Percentiles rank a stretch among this genome's conserved stretches.
Conservation (phyloP, 495 filamentous ascomycete species). For the Aspergillus biplanus region DNA sequence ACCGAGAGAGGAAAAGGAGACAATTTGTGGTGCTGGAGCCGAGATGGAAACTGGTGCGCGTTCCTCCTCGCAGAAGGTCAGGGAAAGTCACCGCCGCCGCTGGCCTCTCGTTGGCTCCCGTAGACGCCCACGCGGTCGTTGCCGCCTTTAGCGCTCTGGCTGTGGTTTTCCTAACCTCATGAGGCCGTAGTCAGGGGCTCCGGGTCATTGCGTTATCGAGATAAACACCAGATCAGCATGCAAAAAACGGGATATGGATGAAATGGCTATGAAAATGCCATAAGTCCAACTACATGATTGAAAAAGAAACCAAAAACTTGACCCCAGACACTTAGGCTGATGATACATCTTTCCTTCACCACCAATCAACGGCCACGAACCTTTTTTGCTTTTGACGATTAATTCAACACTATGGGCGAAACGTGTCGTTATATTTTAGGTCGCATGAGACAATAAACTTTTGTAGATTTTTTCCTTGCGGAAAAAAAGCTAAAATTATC, state of each 20-base stretch:
- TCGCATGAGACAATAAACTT: background rate
- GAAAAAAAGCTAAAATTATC: background rate
- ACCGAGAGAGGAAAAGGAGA: slow-evolving; percentile 18
- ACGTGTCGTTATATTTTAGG: slow-evolving; percentile 20
- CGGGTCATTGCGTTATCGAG: background rate
- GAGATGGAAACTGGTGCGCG: slow-evolving; percentile 22
- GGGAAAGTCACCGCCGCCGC: slow-evolving; percentile 26
- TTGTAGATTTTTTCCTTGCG: background rate
- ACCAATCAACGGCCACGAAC: slow-evolving; percentile 5
- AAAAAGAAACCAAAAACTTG: background rate
- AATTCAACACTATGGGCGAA: background rate
- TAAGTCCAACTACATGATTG: background rate
- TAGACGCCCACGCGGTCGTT: slow-evolving; percentile 25
- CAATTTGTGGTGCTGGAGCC: slow-evolving; percentile 15
- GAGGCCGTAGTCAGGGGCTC: slow-evolving; percentile 14
- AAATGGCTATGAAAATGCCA: background rate
- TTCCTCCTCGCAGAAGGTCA: slow-evolving; percentile 26
- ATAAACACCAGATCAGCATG: background rate
- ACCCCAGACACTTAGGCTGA: background rate
- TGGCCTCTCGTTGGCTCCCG: slow-evolving; percentile 24
- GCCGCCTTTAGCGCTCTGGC: slow-evolving; percentile 30
- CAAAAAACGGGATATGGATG: background rate
- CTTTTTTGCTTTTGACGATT: slow-evolving; percentile 10
- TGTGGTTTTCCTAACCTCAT: slow-evolving; percentile 9
- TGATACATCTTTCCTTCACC: slow-evolving; percentile 5